Evolutionary conservation across 305 asterid genomes (phyloP).

Genomic region (Vinca major): DNA sequence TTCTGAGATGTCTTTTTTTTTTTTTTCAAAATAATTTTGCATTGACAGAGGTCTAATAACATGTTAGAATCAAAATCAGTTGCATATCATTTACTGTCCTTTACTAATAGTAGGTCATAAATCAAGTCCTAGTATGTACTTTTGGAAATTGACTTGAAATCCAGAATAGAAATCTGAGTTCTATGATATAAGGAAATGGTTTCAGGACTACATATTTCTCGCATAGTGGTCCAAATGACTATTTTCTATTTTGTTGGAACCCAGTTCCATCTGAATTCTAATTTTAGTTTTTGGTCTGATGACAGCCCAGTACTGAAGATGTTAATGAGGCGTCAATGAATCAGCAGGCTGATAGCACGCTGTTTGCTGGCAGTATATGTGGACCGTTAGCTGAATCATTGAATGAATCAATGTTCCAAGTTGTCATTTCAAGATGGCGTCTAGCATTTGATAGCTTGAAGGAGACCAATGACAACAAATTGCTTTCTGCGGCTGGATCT

Average conservation of each 20-base stretch:
- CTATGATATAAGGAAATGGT: neutral
- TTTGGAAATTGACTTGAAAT: neutral
- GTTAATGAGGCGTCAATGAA: constrained; percentile 37
- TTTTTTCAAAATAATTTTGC: neutral
- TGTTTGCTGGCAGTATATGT: constrained; percentile 65
- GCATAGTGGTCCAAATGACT: neutral
- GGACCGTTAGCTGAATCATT: constrained; percentile 91
- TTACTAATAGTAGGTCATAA: neutral
- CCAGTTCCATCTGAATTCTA: neutral
- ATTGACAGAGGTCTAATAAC: neutral
- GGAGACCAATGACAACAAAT: constrained; percentile 69
- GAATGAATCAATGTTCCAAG: constrained; percentile 73
- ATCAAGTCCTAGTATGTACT: neutral
- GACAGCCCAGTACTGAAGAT: constrained; percentile 45
- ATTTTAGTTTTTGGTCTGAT: constrained; percentile 10
- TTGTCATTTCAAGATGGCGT: constrained; percentile 83
- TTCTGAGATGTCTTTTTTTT: neutral
- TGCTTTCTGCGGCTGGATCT: constrained; percentile 92
- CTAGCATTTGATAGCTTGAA: constrained; percentile 68
- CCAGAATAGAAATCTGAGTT: neutral
- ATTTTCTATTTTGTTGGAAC: neutral
- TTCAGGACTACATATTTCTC: neutral
- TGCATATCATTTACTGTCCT: neutral
- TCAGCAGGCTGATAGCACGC: constrained; percentile 32
- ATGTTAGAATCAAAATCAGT: neutral